phyloP scores from a whole-genome alignment of 116 monocot species.

The Phalaenopsis hybrid region DNA sequence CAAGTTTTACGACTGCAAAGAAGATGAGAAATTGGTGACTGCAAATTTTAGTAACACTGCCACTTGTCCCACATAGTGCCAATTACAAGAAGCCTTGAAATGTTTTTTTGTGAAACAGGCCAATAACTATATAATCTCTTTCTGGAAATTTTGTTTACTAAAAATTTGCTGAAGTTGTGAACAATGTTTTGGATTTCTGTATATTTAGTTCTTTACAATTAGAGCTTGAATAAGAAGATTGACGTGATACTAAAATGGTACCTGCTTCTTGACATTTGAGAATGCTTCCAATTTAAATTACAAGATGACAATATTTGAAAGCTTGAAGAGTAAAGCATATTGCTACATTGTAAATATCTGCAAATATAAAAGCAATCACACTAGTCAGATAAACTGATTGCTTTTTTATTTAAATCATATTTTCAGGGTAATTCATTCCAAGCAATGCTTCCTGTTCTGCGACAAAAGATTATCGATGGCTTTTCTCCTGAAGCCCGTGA shows the following conservation, averaged over 20 bases:
- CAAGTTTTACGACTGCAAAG: not conserved
- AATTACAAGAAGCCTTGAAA: too few relatives aligned
- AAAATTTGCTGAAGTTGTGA: not conserved
- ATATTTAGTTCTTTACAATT: not conserved
- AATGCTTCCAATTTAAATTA: not conserved
- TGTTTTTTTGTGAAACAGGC: too few relatives aligned
- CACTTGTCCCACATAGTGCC: too few relatives aligned
- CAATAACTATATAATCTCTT: too few relatives aligned
- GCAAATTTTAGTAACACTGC: too few relatives aligned
- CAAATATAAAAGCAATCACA: not conserved
- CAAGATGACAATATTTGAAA: not conserved
- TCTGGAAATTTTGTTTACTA: not conserved
- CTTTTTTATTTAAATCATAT: not conserved
- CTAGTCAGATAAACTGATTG: not conserved
- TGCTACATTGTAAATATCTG: not conserved
- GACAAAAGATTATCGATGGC: slow-evolving; percentile 77
- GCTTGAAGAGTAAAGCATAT: not conserved
- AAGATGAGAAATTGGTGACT: not conserved
- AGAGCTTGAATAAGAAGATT: not conserved
- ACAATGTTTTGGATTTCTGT: not conserved
- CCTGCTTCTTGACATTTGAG: not conserved
- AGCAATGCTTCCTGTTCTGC: slow-evolving; percentile 55
- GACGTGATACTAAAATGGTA: not conserved
- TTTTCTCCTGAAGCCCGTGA: slow-evolving; percentile 87
- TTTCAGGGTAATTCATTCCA: slow-evolving; percentile 62